These are phyloP conservation scores for Lachnellula subtilissima DNA, from an alignment of 2,329 filamentous ascomycete genomes.

Conservation along the genomic window DNA sequence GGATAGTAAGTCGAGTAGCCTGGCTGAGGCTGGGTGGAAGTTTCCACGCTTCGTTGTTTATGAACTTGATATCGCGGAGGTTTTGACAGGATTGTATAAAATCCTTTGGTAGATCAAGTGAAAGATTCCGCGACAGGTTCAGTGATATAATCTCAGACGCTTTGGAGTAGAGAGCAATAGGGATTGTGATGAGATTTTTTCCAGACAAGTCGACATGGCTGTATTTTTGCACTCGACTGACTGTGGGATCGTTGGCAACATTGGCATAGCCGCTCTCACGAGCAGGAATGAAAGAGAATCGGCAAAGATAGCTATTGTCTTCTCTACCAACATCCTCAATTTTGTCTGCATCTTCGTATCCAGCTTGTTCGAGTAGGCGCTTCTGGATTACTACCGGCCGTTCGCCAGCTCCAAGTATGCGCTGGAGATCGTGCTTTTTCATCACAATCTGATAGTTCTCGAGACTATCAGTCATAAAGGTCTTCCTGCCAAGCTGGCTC, in stretches of 20 bases:
- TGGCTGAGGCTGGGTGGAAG: slow-evolving; percentile 79
- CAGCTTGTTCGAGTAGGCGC: slow-evolving; percentile 80
- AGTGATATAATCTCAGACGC: slow-evolving; percentile 89
- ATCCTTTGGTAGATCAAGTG: slow-evolving; percentile 87
- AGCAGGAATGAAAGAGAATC: slow-evolving; percentile 89
- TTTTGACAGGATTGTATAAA: slow-evolving; percentile 93
- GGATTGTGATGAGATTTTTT: slow-evolving; percentile 88
- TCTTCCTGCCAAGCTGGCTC: slow-evolving; percentile 88
- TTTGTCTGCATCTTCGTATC: slow-evolving; percentile 79
- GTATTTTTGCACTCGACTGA: slow-evolving; percentile 81
- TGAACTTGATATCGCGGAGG: slow-evolving; percentile 90
- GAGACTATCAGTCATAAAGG: slow-evolving; percentile 81
- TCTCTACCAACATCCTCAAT: slow-evolving; percentile 93
- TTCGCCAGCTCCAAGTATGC: slow-evolving; percentile 73
- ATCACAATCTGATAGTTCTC: slow-evolving; percentile 96
- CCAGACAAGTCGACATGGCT: slow-evolving; percentile 90
- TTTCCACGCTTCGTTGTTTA: slow-evolving; percentile 85
- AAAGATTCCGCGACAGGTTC: slow-evolving; percentile 88
- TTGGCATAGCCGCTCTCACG: slow-evolving; percentile 78
- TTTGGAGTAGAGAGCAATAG: slow-evolving; percentile 88
- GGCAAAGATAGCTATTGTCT: slow-evolving; percentile 94
- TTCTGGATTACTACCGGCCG: slow-evolving; percentile 89
- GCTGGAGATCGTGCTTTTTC: slow-evolving; percentile 83
- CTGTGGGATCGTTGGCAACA: slow-evolving; percentile 70
- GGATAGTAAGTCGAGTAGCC: slow-evolving; percentile 74